Evolutionary conservation across 345 rosid genomes (phyloP).

Genomic region (Tarenaya hassleriana): DNA sequence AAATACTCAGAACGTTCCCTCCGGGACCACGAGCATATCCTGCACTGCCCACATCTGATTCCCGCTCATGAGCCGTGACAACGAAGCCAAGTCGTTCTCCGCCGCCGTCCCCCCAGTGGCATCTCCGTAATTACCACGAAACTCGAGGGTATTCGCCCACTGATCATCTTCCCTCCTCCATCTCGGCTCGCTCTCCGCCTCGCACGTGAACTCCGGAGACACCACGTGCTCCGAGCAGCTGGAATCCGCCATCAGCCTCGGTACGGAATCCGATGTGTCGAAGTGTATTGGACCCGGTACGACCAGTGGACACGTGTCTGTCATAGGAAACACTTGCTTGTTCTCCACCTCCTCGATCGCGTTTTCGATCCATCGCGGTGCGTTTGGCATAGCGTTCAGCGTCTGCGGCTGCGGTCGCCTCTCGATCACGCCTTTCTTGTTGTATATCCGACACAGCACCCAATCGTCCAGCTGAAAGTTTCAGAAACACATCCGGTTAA

Average conservation of each 20-base stretch:
- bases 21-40: constrained; percentile 65
- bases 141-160: constrained; percentile 27
- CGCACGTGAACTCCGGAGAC: constrained; percentile 75
- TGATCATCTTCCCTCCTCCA: constrained; percentile 34
- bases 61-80: constrained; percentile 31
- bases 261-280: constrained; percentile 60
- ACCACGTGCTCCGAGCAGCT: constrained; percentile 79
- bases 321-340: constrained; percentile 38
- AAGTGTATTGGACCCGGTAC: constrained; percentile 29
- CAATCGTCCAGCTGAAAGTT: constrained; percentile 79
- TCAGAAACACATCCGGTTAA: constrained; percentile 18
- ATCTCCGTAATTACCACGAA: constrained; percentile 46
- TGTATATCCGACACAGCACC: constrained; percentile 93
- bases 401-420: constrained; percentile 28
- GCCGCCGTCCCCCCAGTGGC: constrained; percentile 33
- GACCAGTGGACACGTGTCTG: constrained; percentile 2
- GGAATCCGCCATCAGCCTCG: constrained; percentile 58
- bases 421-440: constrained; percentile 79
- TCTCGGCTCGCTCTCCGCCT: constrained; percentile 71
- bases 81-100: background rate
- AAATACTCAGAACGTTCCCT: constrained; percentile 23
- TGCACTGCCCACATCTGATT: constrained; percentile 60
- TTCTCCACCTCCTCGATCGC: constrained; percentile 28
- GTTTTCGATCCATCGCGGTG: background rate
- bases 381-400: background rate